Conservation (phyloP, 352 stramenopile genomes). For the Phytophthora crassamura region DNA sequence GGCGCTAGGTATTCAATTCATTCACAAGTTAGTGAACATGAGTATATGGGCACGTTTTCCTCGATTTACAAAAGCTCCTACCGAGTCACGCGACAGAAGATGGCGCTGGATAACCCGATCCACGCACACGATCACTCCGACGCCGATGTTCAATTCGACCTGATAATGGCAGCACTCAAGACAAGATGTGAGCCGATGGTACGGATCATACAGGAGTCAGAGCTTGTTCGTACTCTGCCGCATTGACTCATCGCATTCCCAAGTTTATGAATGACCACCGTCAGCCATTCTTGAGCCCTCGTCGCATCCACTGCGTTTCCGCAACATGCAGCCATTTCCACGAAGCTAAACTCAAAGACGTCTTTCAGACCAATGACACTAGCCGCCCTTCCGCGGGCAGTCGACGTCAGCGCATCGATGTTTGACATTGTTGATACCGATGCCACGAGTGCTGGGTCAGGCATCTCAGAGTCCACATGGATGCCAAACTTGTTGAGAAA, state of each 20-base stretch:
- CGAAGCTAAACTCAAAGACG: conserved; percentile 56
- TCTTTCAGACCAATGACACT: conserved; percentile 17
- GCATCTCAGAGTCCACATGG: conserved; percentile 36
- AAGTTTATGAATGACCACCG: conserved; percentile 59
- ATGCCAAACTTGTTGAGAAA: conserved; percentile 67
- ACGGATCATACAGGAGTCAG: background rate
- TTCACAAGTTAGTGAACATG: too few relatives aligned
- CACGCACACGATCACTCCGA: conserved; percentile 60
- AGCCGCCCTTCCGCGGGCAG: conserved; percentile 3
- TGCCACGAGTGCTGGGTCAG: conserved; percentile 17
- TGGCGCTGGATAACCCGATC: conserved; percentile 59
- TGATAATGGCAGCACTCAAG: conserved; percentile 16
- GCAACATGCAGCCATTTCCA: conserved; percentile 79
- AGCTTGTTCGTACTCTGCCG: conserved; percentile 39
- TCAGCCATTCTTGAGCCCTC: conserved; percentile 70
- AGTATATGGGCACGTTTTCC: background rate
- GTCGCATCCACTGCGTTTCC: conserved; percentile 46
- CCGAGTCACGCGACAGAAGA: conserved; percentile 57
- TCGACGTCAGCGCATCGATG: conserved; percentile 1
- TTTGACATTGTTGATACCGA: conserved; percentile 9
- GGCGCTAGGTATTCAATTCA: background rate
- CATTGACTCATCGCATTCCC: conserved; percentile 63
- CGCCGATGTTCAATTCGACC: conserved; percentile 72
- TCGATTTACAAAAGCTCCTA: conserved; percentile 24
- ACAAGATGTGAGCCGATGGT: background rate